phyloP scores from a whole-genome alignment of 768 basidiomycete species.

The Scleroderma citrinum region DNA sequence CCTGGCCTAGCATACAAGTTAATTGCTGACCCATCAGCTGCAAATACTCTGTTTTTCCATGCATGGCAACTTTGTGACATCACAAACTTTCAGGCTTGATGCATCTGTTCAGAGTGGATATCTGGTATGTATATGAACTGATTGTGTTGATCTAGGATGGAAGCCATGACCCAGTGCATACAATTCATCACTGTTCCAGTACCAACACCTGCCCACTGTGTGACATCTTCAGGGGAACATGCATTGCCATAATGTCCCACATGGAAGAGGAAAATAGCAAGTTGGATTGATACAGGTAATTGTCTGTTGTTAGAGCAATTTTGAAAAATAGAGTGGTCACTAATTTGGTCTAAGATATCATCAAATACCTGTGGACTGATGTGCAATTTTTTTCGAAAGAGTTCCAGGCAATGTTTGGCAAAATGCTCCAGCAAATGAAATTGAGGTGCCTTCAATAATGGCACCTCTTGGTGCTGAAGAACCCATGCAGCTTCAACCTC shows the following conservation, averaged over 20 bases:
- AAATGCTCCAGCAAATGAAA: too few relatives aligned
- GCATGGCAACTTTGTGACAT: not conserved
- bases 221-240: not conserved
- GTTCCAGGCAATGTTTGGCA: not conserved
- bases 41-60: conserved; percentile 1
- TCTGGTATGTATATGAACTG: not conserved
- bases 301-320: not conserved
- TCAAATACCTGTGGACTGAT: not conserved
- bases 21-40: not conserved
- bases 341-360: not conserved
- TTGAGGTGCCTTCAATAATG: too few relatives aligned
- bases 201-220: not conserved
- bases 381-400: not conserved
- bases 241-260: not conserved
- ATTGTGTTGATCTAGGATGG: not conserved
- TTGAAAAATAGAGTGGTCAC: not conserved
- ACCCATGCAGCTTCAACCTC: too few relatives aligned
- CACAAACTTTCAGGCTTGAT: not conserved
- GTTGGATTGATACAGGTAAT: not conserved
- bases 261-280: not conserved
- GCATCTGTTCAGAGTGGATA: not conserved
- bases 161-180: not conserved
- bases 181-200: not conserved
- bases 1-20: not conserved
- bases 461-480: too few relatives aligned